Evolutionary conservation across 116 monocot genomes (phyloP).

Genomic region (Cymodocea nodosa): DNA sequence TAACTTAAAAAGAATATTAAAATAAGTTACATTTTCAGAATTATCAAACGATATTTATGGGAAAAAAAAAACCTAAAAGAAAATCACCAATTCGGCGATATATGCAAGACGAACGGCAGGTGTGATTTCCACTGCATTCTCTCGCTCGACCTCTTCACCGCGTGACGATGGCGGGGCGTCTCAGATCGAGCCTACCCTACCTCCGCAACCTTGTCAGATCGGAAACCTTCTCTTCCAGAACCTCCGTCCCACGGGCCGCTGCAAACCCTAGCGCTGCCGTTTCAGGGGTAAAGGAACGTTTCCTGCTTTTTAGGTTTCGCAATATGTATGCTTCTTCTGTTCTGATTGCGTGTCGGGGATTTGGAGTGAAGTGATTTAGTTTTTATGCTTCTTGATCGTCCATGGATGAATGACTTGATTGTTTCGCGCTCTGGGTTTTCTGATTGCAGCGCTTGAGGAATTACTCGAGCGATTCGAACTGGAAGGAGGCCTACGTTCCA

Average conservation of each 20-base stretch:
- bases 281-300: neutral
- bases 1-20: too few species aligned
- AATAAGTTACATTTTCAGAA: too few species aligned
- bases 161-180: conserved; percentile 17
- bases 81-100: too few species aligned
- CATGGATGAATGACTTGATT: neutral
- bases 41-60: too few species aligned
- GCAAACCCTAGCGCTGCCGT: neutral
- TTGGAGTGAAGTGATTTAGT: neutral
- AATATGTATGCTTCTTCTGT: neutral
- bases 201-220: conserved; percentile 7
- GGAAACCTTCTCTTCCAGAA: neutral
- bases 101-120: too few species aligned
- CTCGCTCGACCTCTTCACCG: neutral
- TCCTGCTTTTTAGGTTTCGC: neutral
- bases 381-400: neutral
- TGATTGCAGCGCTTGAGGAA: conserved; percentile 15
- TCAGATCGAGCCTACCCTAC: conserved; percentile 9
- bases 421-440: neutral
- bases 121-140: too few species aligned
- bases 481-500: conserved; percentile 17
- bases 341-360: neutral
- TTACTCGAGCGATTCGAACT: conserved; percentile 14
- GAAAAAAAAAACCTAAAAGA: too few species aligned
- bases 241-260: neutral